Evolutionary conservation across 495 filamentous ascomycete species (phyloP), one percentile per base, ranked within the genome.

Genomic region (Lindgomyces ingoldianus): DNA sequence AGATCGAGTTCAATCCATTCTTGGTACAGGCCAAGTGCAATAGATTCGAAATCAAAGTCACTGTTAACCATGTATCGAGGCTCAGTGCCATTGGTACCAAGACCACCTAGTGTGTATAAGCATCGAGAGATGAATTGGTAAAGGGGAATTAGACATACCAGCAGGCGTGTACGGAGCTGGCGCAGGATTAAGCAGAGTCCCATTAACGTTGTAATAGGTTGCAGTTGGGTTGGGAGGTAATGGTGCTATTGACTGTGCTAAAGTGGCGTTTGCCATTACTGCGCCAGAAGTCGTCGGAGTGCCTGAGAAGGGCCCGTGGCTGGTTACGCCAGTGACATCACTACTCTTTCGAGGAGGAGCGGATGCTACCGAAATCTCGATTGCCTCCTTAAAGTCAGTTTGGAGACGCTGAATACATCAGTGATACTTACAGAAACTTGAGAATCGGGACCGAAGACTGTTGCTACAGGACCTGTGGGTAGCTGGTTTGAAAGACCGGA

Each of bases 1-100:
- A 93, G 81, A 71, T 95, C 92, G 0, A 95, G 79, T 74, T 96
- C 91, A 64, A 94, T 91, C 80, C 83, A 96, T 77, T 96, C 92
- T 63, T 92, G 87, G 68, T 91, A 91, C 1, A 93, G 77, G 4
- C 80, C 88, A 8, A 93, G 81, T 47, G 49, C 58, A 9, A 74
- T 57, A 9, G 65, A 73, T 69, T 73, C 79, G 68, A 67, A 74
- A 47, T 74, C 70, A 59, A 76, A 72, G 59, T 78, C 76, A 46
- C 68, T 66, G 36, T 75, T 55, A n/a, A 76, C 74, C 68, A 74
- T 71, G 74, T 95, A 95, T 1, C 90, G 84, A 1, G 91, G 92
- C 27, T 74, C 72, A 1, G 81, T 82, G 41, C 88, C 89, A 63
- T 93, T 93, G n/a, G 90, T 93, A 3, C 88, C 89, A 0, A 90